Evolutionary conservation across 768 basidiomycete genomes (phyloP), one percentile per base, ranked within the genome.

Genomic region (Suillus subalutaceus): DNA sequence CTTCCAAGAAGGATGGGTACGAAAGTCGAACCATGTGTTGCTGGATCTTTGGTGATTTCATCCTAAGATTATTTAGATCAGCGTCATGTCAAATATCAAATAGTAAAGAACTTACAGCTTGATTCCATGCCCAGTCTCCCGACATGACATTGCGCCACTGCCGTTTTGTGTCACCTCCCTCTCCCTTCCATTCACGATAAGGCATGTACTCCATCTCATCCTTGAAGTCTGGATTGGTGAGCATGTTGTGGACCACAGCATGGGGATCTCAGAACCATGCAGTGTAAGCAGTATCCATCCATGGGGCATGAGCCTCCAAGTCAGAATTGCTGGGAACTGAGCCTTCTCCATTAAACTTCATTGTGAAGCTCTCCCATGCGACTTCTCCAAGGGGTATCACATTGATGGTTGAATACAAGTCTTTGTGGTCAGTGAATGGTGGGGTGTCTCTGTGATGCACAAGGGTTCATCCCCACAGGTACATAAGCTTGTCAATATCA

Each of bases 381-480:
- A 72, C 61, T 48, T 74, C 74, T 6, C 77, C 77, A 32, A 71
- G 56, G 44, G 50, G 41, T 2, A 70, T 75, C 0, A 62, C 32
- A 62, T 79, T 70, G 55, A 79, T 79, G 0, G 71, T 67, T 5
- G 66, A 30, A 26, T 73, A 71, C 5, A 78, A 18, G 52, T 78
- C 67, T 6, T 64, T 57, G 63, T 71, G 56, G 50, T 71, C 58
- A 1, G 52, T 0, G 23, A 64, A 64, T 6, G 63, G 63, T 10
- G 52, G 63, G 8, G 9, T 20, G 52, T 56, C 32, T 12, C 38
- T 23, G 10, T 64, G 63, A 23, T n/a, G n/a, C 1, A 4, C 44
- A 23, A 52, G 63, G 18, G 63, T 32, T 18, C 4, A 0, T 9
- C 60, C 68, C 67, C 69, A 70, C 7, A 72, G 65, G 20, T 68